Evolutionary conservation across 306 rosid genomes (phyloP).

Genomic region (Luffa aegyptiaca): DNA sequence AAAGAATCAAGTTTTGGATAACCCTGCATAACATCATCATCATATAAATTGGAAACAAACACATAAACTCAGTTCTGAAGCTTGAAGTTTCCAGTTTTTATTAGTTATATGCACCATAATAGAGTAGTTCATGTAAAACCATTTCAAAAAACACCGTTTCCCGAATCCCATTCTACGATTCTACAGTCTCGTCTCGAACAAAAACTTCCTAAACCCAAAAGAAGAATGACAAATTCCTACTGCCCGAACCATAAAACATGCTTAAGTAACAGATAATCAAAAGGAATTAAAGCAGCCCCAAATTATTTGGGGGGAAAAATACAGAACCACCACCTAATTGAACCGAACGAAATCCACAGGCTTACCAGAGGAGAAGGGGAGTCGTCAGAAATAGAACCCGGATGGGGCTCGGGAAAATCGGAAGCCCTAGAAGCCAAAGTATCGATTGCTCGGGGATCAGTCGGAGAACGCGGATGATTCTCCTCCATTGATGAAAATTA

Average conservation of each 20-base stretch:
- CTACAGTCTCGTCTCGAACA: not conserved
- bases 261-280: not conserved
- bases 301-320: not conserved
- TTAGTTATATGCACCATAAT: not conserved
- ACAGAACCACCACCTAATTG: not conserved
- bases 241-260: not conserved
- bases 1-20: not conserved
- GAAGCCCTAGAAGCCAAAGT: constrained; percentile 20
- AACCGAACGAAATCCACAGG: not conserved
- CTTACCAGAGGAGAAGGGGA: constrained; percentile 23
- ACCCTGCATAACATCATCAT: not conserved
- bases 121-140: not conserved
- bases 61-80: not conserved
- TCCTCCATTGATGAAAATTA: constrained; percentile 21
- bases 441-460: constrained; percentile 7
- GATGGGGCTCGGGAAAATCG: constrained; percentile 3
- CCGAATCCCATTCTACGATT: not conserved
- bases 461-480: constrained; percentile 8
- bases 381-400: not conserved
- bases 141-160: not conserved
- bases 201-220: not conserved
- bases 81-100: not conserved
- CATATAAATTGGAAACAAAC: not conserved
- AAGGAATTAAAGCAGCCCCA: not conserved
- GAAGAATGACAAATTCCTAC: not conserved